Base-by-base conservation (phyloP, 768 basidiomycete genomes). In the Cystobasidium onofrii region DNA sequence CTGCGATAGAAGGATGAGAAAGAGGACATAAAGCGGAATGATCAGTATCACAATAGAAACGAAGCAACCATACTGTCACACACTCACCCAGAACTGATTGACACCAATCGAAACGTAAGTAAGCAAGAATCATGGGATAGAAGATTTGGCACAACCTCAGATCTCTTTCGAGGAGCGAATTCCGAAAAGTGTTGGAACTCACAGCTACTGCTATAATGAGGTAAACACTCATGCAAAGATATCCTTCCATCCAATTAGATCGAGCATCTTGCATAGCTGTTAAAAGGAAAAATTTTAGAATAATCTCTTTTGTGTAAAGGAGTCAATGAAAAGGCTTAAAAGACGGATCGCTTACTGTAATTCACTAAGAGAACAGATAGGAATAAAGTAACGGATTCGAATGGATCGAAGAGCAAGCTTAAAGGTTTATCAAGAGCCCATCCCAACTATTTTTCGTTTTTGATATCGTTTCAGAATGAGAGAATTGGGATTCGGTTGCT, bases 371-470 rank as follows among this genome's bases (percentile, higher is more conserved):
- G 39, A 13, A 74, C 73, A 3, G 64, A 23, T 2, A 74, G 36
- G 73, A 74, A 74, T 3, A 74, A 39, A n/a, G 46, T 46, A 10
- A 74, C 52, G 23, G 36, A 44, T 65, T 74, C 73, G 64, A 74
- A 55, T 10, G 73, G 73, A 44, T 74, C 73, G 55, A 74, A 74
- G 33, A 74, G 64, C 23, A 74, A 54, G 12, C 64, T 44, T 15
- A 74, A 63, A n/a, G 73, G 73, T 39, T 74, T 74, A 27, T n/a
- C 64, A 46, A 74, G 50, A 2, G 65, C 65, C 73, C 64, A 66
- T 10, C 66, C 73, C 25, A 74, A 65, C 57, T 63, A 95, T 83
- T 63, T 6, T 39, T 39, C 7, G 39, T 39, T 39, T 33, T 6
- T 25, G 29, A 34, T 7, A 63, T 27, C 31, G 39, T 25, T 63